phyloP scores from a whole-genome alignment of 2,329 filamentous ascomycete genomes.

The Saccharata proteae region DNA sequence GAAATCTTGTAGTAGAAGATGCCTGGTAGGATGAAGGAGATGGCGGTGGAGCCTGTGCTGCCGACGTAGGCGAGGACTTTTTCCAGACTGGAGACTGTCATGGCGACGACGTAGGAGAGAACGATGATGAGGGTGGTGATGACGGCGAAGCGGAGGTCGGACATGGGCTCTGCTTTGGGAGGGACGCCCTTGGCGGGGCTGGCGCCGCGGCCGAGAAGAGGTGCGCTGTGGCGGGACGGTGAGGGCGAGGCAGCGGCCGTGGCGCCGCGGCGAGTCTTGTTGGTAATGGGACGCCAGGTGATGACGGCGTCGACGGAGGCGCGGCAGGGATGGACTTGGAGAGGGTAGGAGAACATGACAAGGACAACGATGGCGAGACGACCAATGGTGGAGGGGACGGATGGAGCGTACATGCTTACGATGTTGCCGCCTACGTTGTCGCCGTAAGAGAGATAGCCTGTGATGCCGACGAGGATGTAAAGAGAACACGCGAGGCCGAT shows the following conservation, averaged over 20 bases:
- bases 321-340: conserved; percentile 91
- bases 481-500: conserved; percentile 80
- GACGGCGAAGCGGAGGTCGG: conserved; percentile 76
- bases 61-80: conserved; percentile 91
- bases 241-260: conserved; percentile 30
- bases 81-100: conserved; percentile 82
- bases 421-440: conserved; percentile 86
- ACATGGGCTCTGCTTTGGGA: conserved; percentile 46
- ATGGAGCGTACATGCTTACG: conserved; percentile 68
- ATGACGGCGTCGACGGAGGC: conserved; percentile 92
- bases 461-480: conserved; percentile 86
- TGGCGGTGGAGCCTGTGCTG: conserved; percentile 85
- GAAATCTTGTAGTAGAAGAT: conserved; percentile 99
- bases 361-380: conserved; percentile 91
- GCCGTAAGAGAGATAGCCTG: conserved; percentile 91
- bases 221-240: conserved; percentile 23
- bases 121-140: conserved; percentile 81
- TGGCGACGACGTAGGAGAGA: conserved; percentile 72
- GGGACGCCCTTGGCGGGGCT: conserved; percentile 5
- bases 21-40: conserved; percentile 92
- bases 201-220: conserved; percentile 16
- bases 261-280: conserved; percentile 17
- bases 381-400: conserved; percentile 76
- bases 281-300: conserved; percentile 61
- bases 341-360: conserved; percentile 90